A percentile compares a stretch with the other conserved stretches of the same genome.
These are phyloP conservation scores for Penicillium macrosclerotiorum DNA, from an alignment of 495 filamentous ascomycete species.

Conservation along the genomic window DNA sequence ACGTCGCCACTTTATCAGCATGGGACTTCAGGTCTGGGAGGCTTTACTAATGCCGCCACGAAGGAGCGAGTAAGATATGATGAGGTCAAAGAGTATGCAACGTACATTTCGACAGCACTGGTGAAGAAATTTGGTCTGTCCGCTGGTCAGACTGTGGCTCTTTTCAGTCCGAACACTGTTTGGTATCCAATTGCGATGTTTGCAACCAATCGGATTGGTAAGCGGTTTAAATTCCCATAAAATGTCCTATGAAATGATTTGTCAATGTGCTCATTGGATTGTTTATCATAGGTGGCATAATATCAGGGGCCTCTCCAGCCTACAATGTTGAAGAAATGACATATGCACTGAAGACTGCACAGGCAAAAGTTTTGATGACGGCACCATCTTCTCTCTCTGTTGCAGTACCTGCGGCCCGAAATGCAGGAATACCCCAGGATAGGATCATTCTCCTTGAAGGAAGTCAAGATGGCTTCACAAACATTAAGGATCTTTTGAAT, in stretches of 20 bases:
- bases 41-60: constrained; percentile 55
- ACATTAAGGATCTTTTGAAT: constrained; percentile 48
- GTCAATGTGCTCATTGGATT: neutral
- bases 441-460: constrained; percentile 58
- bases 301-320: constrained; percentile 56
- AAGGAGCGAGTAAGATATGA: constrained; percentile 54
- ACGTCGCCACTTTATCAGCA: constrained; percentile 41
- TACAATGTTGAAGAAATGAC: constrained; percentile 64
- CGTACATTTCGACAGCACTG: constrained; percentile 54
- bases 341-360: constrained; percentile 53
- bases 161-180: constrained; percentile 58
- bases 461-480: constrained; percentile 42
- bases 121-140: constrained; percentile 49
- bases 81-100: constrained; percentile 49
- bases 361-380: constrained; percentile 57
- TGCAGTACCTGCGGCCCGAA: constrained; percentile 49
- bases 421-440: constrained; percentile 48
- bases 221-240: constrained; percentile 10
- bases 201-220: constrained; percentile 44
- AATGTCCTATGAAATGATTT: too few relatives aligned
- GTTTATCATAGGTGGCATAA: constrained; percentile 37
- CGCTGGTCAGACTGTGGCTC: constrained; percentile 47
- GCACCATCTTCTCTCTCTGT: constrained; percentile 47
- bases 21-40: constrained; percentile 35
- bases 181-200: constrained; percentile 63